Evolutionary conservation across 345 rosid species (phyloP), one percentile per base, ranked within the genome.

Genomic region (Salix koriyanagi): DNA sequence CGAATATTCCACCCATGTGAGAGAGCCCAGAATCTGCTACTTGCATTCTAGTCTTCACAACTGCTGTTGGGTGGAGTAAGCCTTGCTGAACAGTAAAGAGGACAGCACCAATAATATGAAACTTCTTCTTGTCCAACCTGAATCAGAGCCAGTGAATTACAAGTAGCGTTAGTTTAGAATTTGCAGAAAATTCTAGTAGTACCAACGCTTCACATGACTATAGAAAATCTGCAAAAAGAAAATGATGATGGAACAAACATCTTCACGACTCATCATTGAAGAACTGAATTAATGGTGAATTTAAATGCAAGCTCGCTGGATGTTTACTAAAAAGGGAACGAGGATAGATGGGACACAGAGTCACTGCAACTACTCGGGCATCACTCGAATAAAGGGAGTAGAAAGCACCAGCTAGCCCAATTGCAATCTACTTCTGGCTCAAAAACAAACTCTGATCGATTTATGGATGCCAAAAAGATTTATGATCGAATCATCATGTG

Each of bases 21-120:
- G 90, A 81, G 37, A 82, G 19, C 14, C 85, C 85, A 32, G 88
- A 84, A 79, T 74, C 82, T 72, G 86, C 89, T 7, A 86, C 93
- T 81, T 89, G 91, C 89, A 88, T 86, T 76, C 89, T 81, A 0
- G 91, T 91, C 83, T 88, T 91, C 39, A 89, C 93, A 14, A 89
- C 90, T 21, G 83, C 78, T 0, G 88, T 88, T 10, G 91, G 91
- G 83, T 89, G 90, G n/a, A 88, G 85, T 32, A 87, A 60, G 3
- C 82, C 88, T 70, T 83, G 86, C 79, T 87, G 93, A 21, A 82
- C 89, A 4, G 93, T 88, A 60, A 91, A 87, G 52, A 91, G 89
- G 25, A 85, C 36, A 34, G 95, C 90, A 60, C 93, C 91, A 14
- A 84, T 85, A 1, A 85, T 52, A 73, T 89, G 91, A 75, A 89